Evolutionary conservation across 345 rosid genomes (phyloP), one percentile per base, ranked within the genome.

Genomic region (Laguncularia racemosa): DNA sequence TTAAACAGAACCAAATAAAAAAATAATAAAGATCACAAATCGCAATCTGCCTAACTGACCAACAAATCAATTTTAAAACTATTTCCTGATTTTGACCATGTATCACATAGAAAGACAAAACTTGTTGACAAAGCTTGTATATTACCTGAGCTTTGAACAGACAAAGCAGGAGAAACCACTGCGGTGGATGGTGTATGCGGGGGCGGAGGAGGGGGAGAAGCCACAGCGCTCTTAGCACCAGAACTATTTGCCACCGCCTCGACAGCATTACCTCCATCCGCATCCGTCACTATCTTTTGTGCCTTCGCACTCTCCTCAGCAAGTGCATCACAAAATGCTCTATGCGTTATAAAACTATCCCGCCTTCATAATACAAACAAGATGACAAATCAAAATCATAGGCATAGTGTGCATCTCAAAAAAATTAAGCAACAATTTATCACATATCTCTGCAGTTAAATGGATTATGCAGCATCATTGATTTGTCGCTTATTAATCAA

Each of bases 291-390:
- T 55, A 61, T 50, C 50, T 73, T 69, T 44, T 56, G 68, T 4
- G 78, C 52, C 60, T 78, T 78, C 28, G 73, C 72, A 64, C 80
- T 75, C 81, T 85, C 93, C 71, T 71, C 85, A 49, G 93, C 85
- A 55, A 86, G 73, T n/a, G 84, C 95, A 54, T 86, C 85, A 52
- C 93, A 86, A 57, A 86, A 86, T n/a, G 87, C 89, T 53, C 89
- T 65, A 52, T 86, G 93, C 17, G 93, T 86, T 44, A 81, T 71
- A 58, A 83, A 83, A 54, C 95, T 86, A 66, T 86, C 95, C 73
- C 95, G 81, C 79, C 95, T 83, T 40, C 20, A 59, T 55, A 48
- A 38, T 16, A 44, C 16, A 53, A 53, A 44, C 1, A 45, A 47
- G 46, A 19, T 33, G 9, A 52, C 33, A 46, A 59, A 16, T 6